Percentiles rank a stretch among this genome's conserved stretches.
Evolutionary conservation across 2,329 filamentous ascomycete species (phyloP).

Genomic region (Calonectria henricotiae): DNA sequence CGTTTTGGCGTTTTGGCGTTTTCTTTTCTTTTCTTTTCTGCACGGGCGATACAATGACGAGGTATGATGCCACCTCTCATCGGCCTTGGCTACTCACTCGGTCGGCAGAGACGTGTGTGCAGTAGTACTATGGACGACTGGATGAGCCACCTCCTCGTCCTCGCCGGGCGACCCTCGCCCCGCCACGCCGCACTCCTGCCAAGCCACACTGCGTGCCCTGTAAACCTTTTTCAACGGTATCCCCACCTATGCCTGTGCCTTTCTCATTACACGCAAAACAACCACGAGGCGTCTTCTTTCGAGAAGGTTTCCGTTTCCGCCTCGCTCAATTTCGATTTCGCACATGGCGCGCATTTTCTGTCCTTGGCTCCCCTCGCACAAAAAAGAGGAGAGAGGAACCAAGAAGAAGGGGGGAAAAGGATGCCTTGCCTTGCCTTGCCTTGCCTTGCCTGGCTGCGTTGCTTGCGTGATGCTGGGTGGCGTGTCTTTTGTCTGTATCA

Average conservation of each 20-base stretch:
- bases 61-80: neutral
- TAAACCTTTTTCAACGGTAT: constrained; percentile 17
- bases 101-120: too few relatives aligned
- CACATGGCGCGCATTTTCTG: constrained; percentile 8
- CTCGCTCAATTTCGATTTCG: constrained; percentile 17
- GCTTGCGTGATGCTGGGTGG: neutral
- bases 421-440: neutral
- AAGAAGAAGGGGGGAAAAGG: too few relatives aligned
- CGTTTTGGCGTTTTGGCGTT: neutral
- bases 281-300: constrained; percentile 14
- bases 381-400: neutral
- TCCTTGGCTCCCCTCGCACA: constrained; percentile 6
- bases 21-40: neutral
- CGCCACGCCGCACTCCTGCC: neutral
- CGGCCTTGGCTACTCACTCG: too few relatives aligned
- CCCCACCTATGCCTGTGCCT: constrained; percentile 1
- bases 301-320: constrained; percentile 11
- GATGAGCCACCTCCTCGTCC: neutral
- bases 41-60: neutral
- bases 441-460: neutral
- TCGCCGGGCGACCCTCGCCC: constrained; percentile 4
- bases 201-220: constrained; percentile 19
- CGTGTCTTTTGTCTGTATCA: neutral
- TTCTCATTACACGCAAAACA: constrained; percentile 5
- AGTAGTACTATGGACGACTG: neutral